Evolutionary conservation across 148 eudicot genomes (phyloP).

Genomic region (Linanthus parryae): DNA sequence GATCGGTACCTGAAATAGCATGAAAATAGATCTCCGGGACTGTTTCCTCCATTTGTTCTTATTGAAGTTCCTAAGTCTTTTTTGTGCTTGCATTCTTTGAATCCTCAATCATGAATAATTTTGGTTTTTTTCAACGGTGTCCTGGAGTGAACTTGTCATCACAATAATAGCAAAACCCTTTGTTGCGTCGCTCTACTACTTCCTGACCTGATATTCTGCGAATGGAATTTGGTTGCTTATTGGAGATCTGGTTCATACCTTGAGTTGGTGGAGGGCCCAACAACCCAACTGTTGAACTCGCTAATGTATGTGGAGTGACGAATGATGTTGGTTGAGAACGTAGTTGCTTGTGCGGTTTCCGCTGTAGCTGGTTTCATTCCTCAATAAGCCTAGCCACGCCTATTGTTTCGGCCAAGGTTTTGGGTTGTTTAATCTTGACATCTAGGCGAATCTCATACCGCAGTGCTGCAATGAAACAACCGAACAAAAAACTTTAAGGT

Average conservation of each 20-base stretch:
- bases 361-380: neutral
- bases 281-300: neutral
- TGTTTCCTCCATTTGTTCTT: neutral
- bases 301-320: no score
- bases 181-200: neutral
- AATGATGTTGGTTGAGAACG: no score
- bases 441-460: neutral
- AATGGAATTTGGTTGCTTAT: no score
- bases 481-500: neutral
- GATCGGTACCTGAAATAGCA: slow-evolving; percentile 1
- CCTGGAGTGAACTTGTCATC: slow-evolving; percentile 1
- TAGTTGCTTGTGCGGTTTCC: neutral
- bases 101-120: slow-evolving; percentile 5
- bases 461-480: neutral
- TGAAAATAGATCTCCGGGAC: slow-evolving; percentile 7
- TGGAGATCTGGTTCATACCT: no score
- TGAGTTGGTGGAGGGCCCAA: no score
- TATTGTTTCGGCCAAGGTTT: neutral
- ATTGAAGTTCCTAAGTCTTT: neutral
- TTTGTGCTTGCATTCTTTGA: neutral
- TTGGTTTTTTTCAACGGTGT: neutral
- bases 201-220: neutral
- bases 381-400: neutral
- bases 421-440: neutral
- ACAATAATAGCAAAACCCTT: no score